Base-by-base conservation (phyloP, 805 yeast species). In the Lipomyces sp. region DNA sequence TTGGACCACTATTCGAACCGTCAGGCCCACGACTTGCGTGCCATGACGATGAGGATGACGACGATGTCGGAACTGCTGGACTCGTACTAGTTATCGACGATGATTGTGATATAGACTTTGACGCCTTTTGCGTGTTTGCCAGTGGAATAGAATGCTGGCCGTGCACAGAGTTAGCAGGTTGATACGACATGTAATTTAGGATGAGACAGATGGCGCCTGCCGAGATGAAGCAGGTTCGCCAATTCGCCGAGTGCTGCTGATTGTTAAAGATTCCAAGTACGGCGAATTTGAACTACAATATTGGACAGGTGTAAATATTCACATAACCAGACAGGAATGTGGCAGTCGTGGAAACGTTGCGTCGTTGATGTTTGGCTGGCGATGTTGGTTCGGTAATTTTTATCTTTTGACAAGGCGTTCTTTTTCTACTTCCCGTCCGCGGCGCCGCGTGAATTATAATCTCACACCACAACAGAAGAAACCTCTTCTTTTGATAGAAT, bases 271-370 rank as follows among this genome's bases (percentile, higher is more conserved):
- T 42, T n/a, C 48, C 48, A 11, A n/a, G 48, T 15, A 42, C 29
- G 48, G 48, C 18, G 48, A 42, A 15, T 2, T 42, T 42, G 18
- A 6, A 24, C 15, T 42, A 24, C 48, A 42, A 42, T 18, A 6
- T 15, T n/a, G 8, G 10, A n/a, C 29, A 8, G 48, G 29, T 42
- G n/a, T 42, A n/a, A 24, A 24, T 24, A n/a, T 42, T 42, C 48
- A 42, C 48, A 42, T 42, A 42, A 42, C 48, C 48, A 42, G 18
- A 42, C 48, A 15, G 48, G 18, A n/a, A 42, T 42, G 48, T 42
- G 18, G 48, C 8, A 15, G 48, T 42, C 29, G 48, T 3, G 48
- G 48, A 15, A 42, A 8, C 18, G 48, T 24, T 42, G 48, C 3
- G 24, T 42, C 15, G 48, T n/a, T 15, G 18, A 4, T n/a, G 48